Evolutionary conservation across 192 early-diverging fungal genomes (phyloP), one percentile per base, ranked within the genome.

Genomic region (Linderina pennispora): DNA sequence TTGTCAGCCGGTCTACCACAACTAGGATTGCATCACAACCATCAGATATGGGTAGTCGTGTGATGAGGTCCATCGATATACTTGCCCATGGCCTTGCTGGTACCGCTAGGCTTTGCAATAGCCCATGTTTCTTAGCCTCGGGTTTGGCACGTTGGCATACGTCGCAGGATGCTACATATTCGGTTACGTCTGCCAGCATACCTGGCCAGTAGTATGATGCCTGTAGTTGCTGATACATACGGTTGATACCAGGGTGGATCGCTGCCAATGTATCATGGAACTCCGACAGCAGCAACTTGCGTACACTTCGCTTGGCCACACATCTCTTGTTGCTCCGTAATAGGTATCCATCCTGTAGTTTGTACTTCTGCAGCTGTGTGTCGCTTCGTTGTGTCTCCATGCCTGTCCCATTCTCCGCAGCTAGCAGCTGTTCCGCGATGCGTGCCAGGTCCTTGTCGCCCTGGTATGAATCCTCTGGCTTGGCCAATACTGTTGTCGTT

Each of bases 11-110:
- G 14, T 56, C 43, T 0, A 64, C 48, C 1, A 51, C 62, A 0
- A 55, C 42, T 0, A 55, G 13, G 0, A 64, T 56, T 0, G 53
- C 35, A 15, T 43, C 45, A 18, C 28, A 46, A 3, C 45, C 37
- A 1, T 13, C n/a, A 1, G 54, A 40, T 8, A 19, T 25, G 0
- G 62, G 62, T 8, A 55, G 35, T 5, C 23, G 38, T 0, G 32
- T 39, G 9, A 64, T 53, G 32, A 48, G 53, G 21, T 56, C 61
- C 61, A 64, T 55, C 6, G 19, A 36, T 0, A 64, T 20, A 13
- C 52, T 45, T 3, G 43, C 22, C 53, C 53, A 64, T 1, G 39
- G 23, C 14, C n/a, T 11, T 13, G 2, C 4, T 8, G 38, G 21
- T 2, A 53, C 31, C 0, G 37, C 37, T 0, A 48, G n/a, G 0